Base-by-base conservation (phyloP, 148 eudicot genomes). In the Amaranthus hypochondriacus region DNA sequence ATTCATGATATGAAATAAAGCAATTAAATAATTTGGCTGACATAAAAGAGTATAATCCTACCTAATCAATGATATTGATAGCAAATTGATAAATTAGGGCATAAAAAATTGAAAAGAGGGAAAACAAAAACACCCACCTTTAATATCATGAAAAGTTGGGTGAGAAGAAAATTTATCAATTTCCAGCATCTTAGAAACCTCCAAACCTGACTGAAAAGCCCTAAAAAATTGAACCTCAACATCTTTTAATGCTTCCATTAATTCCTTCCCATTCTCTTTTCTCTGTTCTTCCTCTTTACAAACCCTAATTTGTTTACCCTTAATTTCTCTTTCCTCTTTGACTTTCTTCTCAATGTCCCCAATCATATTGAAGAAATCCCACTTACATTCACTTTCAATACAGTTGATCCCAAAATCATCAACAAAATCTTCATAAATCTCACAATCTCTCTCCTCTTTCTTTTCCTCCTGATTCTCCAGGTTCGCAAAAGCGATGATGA, bases 141-240 rank as follows among this genome's bases (percentile, higher is more conserved):
- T 69, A 8, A 63, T 42, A 48, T 85, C 80, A 49, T 77, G 77
- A 77, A 82, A 66, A 71, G 62, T 62, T 72, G 82, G 43, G 21
- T 81, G 72, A 46, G 76, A 71, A 71, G 69, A 75, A 66, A 74
- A 70, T 53, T 48, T 54, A 71, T 76, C 72, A 46, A 80, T 76
- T 78, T 90, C 91, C 69, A 87, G 75, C 88, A 87, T 85, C 72
- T 76, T 81, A 43, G 89, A 84, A 73, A 88, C 78, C 10, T 71
- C 81, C 9, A 73, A 9, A 15, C 88, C 88, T 76, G 70, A 73
- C 6, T 84, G 78, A 74, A 18, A 77, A 55, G 82, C 82, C 77
- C 75, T 85, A n/a, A 75, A 21, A 73, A 89, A 89, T 60, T 80
- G 83, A n/a, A 78, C 79, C 65, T 83, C 88, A 65, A 87, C 82